Evolutionary conservation across 257 asterid genomes (phyloP).

Genomic region (Perilla frutescens): DNA sequence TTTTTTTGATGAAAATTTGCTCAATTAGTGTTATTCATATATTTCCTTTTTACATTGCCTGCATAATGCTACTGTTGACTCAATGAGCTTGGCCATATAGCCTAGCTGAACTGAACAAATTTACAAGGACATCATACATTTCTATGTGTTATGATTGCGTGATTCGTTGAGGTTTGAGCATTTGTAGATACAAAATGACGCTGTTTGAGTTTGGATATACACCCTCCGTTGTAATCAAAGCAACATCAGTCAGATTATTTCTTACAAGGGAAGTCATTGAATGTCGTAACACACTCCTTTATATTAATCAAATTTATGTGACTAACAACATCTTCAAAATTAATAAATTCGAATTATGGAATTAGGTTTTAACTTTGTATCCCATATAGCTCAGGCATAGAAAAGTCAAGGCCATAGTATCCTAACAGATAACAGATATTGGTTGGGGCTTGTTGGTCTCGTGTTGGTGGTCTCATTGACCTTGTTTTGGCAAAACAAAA

Average conservation of each 20-base stretch:
- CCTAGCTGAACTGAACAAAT: slow-evolving; percentile 19
- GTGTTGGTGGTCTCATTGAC: not conserved
- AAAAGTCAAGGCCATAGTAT: not conserved
- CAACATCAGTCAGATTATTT: not conserved
- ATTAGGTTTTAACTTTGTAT: not conserved
- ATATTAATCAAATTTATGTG: not conserved
- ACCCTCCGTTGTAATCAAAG: not conserved
- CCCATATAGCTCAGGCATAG: not conserved
- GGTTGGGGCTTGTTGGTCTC: not conserved
- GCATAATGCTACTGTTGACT: slow-evolving; percentile 10
- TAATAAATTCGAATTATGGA: not conserved
- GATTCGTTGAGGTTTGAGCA: slow-evolving; percentile 1
- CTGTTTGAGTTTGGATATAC: not conserved
- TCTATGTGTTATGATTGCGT: not conserved
- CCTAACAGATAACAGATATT: not conserved
- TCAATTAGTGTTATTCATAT: slow-evolving; percentile 1
- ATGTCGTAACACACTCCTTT: not conserved
- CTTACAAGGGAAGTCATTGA: slow-evolving; percentile 2
- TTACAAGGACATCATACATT: slow-evolving; percentile 19
- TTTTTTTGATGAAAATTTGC: slow-evolving; percentile 25
- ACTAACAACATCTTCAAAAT: not conserved
- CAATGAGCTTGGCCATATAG: slow-evolving; percentile 5
- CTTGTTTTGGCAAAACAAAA: not conserved
- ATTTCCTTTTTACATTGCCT: not conserved
- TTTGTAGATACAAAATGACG: slow-evolving; percentile 13